Evolutionary conservation across 108 stramenopile genomes (phyloP).

Genomic region (Seminavis robusta): DNA sequence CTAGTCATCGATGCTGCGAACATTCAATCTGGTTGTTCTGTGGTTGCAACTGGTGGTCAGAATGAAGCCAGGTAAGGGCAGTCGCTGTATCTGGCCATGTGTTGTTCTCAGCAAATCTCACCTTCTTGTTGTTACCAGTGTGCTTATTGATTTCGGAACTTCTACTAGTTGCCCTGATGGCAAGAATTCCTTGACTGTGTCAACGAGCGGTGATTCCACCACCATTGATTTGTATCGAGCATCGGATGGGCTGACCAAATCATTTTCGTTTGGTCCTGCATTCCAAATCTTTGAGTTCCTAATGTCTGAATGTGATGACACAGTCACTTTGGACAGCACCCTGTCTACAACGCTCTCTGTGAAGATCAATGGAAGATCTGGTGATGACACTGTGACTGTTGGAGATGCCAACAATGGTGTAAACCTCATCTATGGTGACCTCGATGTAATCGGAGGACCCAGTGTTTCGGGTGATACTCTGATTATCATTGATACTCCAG

Average conservation of each 20-base stretch:
- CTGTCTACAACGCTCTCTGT: slow-evolving; percentile 1
- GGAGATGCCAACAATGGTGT: slow-evolving; percentile 6
- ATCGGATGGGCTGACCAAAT: neutral
- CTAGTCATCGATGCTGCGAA: slow-evolving; percentile 8
- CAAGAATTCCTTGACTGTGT: too few relatives aligned
- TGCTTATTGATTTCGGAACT: too few relatives aligned
- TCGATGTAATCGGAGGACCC: slow-evolving; percentile 20
- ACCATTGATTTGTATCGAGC: neutral
- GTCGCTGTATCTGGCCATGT: too few relatives aligned
- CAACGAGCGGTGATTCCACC: too few relatives aligned
- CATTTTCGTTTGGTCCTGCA: neutral
- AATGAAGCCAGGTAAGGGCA: too few relatives aligned
- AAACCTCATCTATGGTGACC: neutral
- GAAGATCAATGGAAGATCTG: slow-evolving; percentile 5
- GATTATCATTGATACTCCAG: neutral
- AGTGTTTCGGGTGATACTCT: slow-evolving; percentile 11
- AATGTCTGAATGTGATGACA: slow-evolving; percentile 24
- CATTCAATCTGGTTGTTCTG: neutral
- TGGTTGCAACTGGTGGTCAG: slow-evolving; percentile 4
- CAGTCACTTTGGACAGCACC: slow-evolving; percentile 10
- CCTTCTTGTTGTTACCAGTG: too few relatives aligned
- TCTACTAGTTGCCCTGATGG: too few relatives aligned
- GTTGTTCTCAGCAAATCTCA: too few relatives aligned
- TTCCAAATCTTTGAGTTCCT: slow-evolving; percentile 1
- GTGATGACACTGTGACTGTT: slow-evolving; percentile 17